Percentiles rank a stretch among this genome's conserved stretches.
These are phyloP conservation scores for Euphorbia pulcherrima DNA, from an alignment of 345 rosid genomes.

Conservation along the genomic window DNA sequence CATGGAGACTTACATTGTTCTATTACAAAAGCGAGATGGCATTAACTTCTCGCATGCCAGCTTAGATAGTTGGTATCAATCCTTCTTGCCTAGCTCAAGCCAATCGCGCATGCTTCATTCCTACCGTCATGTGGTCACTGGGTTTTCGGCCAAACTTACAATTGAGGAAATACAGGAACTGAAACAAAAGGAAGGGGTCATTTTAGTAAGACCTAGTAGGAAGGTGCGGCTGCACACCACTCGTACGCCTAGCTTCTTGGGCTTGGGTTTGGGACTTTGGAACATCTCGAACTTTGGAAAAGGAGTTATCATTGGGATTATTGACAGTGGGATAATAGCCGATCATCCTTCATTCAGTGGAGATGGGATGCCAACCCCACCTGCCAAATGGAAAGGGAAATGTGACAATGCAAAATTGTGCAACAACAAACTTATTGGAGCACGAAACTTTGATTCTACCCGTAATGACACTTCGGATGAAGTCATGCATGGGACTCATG, in stretches of 20 bases:
- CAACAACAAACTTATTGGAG: conserved; percentile 25
- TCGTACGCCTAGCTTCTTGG: conserved; percentile 16
- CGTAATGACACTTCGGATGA: conserved; percentile 10
- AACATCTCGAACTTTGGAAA: conserved; percentile 17
- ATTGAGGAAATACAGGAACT: conserved; percentile 20
- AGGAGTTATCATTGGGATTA: conserved; percentile 16
- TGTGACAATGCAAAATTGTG: conserved; percentile 16
- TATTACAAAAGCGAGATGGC: conserved; percentile 19
- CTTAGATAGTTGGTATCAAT: conserved; percentile 23
- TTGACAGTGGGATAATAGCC: conserved; percentile 22
- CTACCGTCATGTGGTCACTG: conserved; percentile 23
- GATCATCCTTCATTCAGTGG: conserved; percentile 23
- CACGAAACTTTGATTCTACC: conserved; percentile 1
- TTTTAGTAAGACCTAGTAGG: conserved; percentile 22
- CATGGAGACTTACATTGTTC: conserved; percentile 35
- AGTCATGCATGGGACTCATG: conserved; percentile 24
- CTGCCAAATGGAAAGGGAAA: conserved; percentile 27
- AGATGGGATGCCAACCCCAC: conserved; percentile 25
- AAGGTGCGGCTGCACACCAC: conserved; percentile 21
- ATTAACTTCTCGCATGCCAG: conserved; percentile 3
- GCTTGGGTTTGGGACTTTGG: conserved; percentile 16
- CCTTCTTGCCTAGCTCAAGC: conserved; percentile 21
- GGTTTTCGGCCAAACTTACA: conserved; percentile 33
- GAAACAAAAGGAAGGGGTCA: conserved; percentile 15
- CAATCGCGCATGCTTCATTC: conserved; percentile 24